Percentiles rank a stretch among this genome's conserved stretches.
phyloP scores from a whole-genome alignment of 352 stramenopile species.

The Blastocystis hominis region DNA sequence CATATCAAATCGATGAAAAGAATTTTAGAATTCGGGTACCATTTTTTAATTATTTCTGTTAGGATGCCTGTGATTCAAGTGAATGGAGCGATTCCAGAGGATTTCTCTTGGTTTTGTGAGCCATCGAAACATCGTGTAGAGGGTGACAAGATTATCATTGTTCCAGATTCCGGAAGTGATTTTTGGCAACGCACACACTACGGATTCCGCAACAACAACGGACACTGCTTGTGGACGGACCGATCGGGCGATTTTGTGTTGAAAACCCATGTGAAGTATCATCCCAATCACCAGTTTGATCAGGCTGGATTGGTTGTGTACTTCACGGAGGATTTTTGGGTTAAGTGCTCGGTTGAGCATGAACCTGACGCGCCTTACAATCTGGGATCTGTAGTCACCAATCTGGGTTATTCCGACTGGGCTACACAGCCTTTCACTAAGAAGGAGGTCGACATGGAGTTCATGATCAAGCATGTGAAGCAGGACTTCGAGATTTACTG shows the following conservation, averaged over 20 bases:
- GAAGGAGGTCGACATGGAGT: constrained; percentile 52
- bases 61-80: background rate
- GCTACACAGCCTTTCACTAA: constrained; percentile 49
- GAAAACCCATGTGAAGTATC: constrained; percentile 35
- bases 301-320: constrained; percentile 54
- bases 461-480: constrained; percentile 57
- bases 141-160: constrained; percentile 7
- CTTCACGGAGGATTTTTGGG: constrained; percentile 55
- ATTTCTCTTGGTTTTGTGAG: constrained; percentile 46
- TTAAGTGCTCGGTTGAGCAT: constrained; percentile 51
- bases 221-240: constrained; percentile 49
- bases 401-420: constrained; percentile 53
- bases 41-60: background rate
- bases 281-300: constrained; percentile 38
- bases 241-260: constrained; percentile 27
- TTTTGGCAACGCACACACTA: constrained; percentile 58
- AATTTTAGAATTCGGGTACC: background rate
- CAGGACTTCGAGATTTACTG: constrained; percentile 55
- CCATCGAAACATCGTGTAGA: background rate
- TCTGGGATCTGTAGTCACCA: constrained; percentile 51
- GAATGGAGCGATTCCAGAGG: background rate
- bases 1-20: background rate
- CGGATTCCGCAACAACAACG: constrained; percentile 56
- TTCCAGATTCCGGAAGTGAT: constrained; percentile 44
- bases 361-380: constrained; percentile 27